Percentiles rank a stretch among this genome's conserved stretches.
Conservation (phyloP, 306 rosid genomes). For the Gleditsia sinensis region DNA sequence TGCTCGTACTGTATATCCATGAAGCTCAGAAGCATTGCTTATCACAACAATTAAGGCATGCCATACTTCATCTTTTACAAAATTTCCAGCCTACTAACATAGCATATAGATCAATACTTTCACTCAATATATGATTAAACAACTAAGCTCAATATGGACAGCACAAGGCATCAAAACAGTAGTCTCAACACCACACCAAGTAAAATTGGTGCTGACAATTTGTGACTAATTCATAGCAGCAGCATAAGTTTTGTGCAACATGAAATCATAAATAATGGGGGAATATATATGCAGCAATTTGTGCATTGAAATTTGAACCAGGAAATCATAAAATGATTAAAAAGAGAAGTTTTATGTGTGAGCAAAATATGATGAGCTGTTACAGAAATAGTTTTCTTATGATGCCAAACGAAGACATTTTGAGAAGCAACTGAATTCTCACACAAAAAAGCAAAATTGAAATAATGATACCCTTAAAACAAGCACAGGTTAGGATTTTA, state of each 20-base stretch:
- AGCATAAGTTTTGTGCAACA: slow-evolving; percentile 20
- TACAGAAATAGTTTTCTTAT: slow-evolving; percentile 1
- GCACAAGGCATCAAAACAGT: slow-evolving; percentile 28
- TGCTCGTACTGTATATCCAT: slow-evolving; percentile 89
- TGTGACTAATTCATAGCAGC: slow-evolving; percentile 14
- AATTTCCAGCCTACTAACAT: slow-evolving; percentile 99
- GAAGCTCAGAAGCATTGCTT: slow-evolving; percentile 95
- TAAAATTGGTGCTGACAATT: slow-evolving; percentile 21
- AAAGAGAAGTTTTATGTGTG: neutral
- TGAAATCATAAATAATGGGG: slow-evolving; percentile 3
- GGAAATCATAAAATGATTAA: slow-evolving; percentile 12
- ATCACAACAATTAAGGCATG: slow-evolving; percentile 82
- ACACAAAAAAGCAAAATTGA: slow-evolving; percentile 13
- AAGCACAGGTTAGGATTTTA: neutral
- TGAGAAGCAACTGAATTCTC: slow-evolving; percentile 34
- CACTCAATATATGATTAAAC: slow-evolving; percentile 24
- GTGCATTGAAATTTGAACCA: slow-evolving; percentile 1
- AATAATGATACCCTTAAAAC: neutral
- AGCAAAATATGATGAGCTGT: slow-evolving; percentile 10
- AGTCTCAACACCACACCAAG: slow-evolving; percentile 18
- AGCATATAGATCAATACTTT: slow-evolving; percentile 59
- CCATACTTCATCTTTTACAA: slow-evolving; percentile 98
- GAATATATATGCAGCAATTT: slow-evolving; percentile 11
- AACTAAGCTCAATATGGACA: slow-evolving; percentile 24
- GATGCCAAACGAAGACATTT: slow-evolving; percentile 23